Percentiles rank a stretch among this genome's conserved stretches.
Evolutionary conservation across 2,329 filamentous ascomycete genomes (phyloP).

Genomic region (Bipolaris bicolor): DNA sequence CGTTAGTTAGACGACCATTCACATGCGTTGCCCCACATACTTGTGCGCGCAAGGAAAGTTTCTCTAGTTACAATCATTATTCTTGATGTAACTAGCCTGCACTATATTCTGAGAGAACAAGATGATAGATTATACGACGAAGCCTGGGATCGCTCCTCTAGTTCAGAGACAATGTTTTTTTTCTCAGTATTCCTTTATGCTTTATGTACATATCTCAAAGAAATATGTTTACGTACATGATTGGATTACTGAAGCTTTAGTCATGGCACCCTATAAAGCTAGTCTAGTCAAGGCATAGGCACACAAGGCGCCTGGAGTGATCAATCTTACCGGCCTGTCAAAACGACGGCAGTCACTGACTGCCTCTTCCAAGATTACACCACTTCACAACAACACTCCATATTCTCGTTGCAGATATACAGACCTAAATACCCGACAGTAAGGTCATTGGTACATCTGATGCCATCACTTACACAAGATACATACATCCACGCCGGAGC

Average conservation of each 20-base stretch:
- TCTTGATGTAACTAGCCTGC: too few species aligned
- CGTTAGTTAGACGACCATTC: not conserved
- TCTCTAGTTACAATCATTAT: not conserved
- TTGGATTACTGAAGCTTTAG: not conserved
- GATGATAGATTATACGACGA: not conserved
- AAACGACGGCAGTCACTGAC: not conserved
- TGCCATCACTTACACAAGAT: not conserved
- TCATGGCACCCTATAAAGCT: not conserved
- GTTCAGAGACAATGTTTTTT: not conserved
- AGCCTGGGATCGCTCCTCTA: too few species aligned
- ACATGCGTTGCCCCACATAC: not conserved
- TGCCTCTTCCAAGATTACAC: not conserved
- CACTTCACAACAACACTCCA: not conserved
- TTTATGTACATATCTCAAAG: not conserved
- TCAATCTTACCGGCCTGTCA: constrained; percentile 8
- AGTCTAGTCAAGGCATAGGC: not conserved
- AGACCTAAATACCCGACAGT: not conserved
- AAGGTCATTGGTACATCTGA: not conserved
- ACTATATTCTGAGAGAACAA: not conserved
- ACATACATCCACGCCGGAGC: not conserved
- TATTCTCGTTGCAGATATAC: not conserved
- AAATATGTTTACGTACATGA: not conserved
- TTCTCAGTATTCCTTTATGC: not conserved
- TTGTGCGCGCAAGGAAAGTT: not conserved
- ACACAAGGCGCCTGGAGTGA: constrained; percentile 1